These are phyloP conservation scores for Pythium phragmiticola DNA, from an alignment of 352 stramenopile genomes.

Conservation along the genomic window DNA sequence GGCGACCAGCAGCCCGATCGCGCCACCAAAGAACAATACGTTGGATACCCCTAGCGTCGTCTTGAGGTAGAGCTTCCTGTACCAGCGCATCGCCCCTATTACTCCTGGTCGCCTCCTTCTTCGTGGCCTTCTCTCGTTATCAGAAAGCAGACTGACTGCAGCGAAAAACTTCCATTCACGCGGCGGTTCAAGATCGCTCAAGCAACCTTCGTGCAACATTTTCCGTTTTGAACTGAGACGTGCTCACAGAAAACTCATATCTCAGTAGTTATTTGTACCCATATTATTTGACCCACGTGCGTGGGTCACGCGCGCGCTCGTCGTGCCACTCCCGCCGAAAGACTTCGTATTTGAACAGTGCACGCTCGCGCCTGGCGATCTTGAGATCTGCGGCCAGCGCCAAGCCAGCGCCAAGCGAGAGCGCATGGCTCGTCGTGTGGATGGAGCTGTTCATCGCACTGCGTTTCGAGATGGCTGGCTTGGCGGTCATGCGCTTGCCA, in stretches of 20 bases:
- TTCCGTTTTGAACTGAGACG: too few relatives aligned
- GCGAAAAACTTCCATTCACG: not conserved
- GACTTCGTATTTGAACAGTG: conserved; percentile 74
- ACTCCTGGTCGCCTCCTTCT: not conserved
- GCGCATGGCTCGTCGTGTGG: conserved; percentile 38
- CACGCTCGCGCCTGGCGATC: conserved; percentile 58
- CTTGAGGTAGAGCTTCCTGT: conserved; percentile 15
- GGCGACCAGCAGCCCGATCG: conserved; percentile 17
- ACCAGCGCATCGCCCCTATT: conserved; percentile 8
- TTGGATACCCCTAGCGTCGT: conserved; percentile 23
- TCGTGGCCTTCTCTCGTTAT: not conserved
- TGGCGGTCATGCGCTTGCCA: conserved; percentile 9
- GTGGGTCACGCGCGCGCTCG: conserved; percentile 54
- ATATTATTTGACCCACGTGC: conserved; percentile 46
- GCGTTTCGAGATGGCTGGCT: not conserved
- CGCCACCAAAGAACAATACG: conserved; percentile 25
- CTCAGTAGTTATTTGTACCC: conserved; percentile 4
- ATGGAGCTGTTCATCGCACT: conserved; percentile 29
- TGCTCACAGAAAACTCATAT: not conserved
- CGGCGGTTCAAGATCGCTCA: conserved; percentile 21
- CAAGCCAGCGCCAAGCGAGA: conserved; percentile 23
- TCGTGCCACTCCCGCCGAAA: conserved; percentile 76
- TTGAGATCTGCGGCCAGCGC: conserved; percentile 57
- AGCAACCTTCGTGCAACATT: conserved; percentile 8
- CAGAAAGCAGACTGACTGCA: conserved; percentile 4